Evolutionary conservation across 2,329 filamentous ascomycete genomes (phyloP), one percentile per base, ranked within the genome.

Genomic region (Dendryphion nanum): DNA sequence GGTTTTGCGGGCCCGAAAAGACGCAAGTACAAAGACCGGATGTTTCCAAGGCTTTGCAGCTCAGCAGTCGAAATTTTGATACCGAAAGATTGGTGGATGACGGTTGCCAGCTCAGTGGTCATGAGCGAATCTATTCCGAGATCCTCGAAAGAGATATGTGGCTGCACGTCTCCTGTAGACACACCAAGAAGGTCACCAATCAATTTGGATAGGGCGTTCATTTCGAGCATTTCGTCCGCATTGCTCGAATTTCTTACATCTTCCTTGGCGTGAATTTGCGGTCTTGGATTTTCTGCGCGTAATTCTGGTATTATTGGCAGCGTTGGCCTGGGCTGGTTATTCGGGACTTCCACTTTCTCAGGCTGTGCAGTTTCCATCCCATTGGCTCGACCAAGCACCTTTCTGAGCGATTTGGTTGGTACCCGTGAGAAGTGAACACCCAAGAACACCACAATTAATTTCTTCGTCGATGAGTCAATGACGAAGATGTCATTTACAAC

Each of bases 111-210:
- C 46, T 77, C 73, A 68, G 74, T 75, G 0, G 62, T 69, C 64
- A 74, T 70, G 0, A 77, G 57, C 0, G 73, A 77, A 50, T 77
- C 73, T 20, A 76, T 73, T 1, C 73, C 73, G 3, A 75, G n/a
- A 20, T 37, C 34, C 5, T 18, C 33, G 18, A 35, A 16, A n/a
- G 21, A 18, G 6, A 5, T 35, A 18, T 49, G 48, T 3, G 43
- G 40, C 26, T 29, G 35, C 16, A 51, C 31, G 15, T 50, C 45
- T 5, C 45, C 40, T 4, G 44, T 15, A 37, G 41, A 14, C 55
- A 36, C 16, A 55, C 40, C 38, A 42, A 40, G n/a, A 41, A 38
- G 7, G 15, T 38, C 17, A n/a, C n/a, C n/a, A n/a, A n/a, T n/a
- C n/a, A n/a, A n/a, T n/a, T n/a, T n/a, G n/a, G n/a, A n/a, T n/a